Percentiles rank a stretch among this genome's conserved stretches.
Conservation (phyloP, 108 stramenopile species). For the Cyclostephanos tholiformis region DNA sequence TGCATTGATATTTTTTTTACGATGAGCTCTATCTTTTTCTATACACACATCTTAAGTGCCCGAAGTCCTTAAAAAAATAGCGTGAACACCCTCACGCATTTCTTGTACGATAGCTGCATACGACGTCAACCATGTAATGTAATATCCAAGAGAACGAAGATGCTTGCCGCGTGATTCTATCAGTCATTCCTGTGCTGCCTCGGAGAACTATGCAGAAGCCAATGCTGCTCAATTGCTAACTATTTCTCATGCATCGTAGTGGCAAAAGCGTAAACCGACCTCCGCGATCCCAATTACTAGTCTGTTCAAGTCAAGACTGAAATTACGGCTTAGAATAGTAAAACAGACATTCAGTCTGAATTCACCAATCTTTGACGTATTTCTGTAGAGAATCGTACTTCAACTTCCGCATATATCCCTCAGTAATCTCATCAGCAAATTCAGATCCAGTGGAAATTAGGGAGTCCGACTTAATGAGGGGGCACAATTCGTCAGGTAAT, state of each 20-base stretch:
- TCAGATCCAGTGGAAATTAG: conserved; percentile 27
- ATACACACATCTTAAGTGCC: too few species aligned
- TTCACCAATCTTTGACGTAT: conserved; percentile 48
- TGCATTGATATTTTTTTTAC: conserved; percentile 10
- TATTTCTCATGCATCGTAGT: background rate
- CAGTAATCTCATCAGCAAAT: conserved; percentile 37
- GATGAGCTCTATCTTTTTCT: too few species aligned
- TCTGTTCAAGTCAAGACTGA: conserved; percentile 4
- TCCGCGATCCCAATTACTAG: conserved; percentile 20
- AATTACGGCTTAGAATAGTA: conserved; percentile 49
- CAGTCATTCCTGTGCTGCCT: background rate
- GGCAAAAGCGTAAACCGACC: background rate
- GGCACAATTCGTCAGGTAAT: conserved; percentile 11
- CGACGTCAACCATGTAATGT: too few species aligned
- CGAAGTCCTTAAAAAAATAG: too few species aligned
- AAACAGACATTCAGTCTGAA: background rate
- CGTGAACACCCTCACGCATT: too few species aligned
- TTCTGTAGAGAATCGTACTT: conserved; percentile 47
- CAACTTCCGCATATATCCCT: conserved; percentile 29
- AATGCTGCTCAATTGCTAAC: conserved; percentile 13
- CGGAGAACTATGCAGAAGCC: conserved; percentile 41
- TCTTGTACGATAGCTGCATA: too few species aligned
- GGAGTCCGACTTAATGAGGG: conserved; percentile 36
- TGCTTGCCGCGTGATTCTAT: too few species aligned
- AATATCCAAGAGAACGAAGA: too few species aligned